These are phyloP conservation scores for Trifolium dubium DNA, from an alignment of 306 rosid species.

Conservation along the genomic window DNA sequence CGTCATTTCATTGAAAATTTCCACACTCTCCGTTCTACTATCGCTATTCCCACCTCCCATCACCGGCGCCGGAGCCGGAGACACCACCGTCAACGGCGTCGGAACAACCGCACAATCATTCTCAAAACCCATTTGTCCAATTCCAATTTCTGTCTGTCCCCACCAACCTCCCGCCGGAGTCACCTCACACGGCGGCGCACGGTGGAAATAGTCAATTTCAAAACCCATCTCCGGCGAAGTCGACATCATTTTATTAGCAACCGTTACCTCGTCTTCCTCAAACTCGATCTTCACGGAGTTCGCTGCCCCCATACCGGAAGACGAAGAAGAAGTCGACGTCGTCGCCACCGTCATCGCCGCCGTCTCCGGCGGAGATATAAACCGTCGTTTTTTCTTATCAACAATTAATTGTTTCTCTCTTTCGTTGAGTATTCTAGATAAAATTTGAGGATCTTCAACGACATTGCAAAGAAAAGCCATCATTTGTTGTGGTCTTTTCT, in stretches of 20 bases:
- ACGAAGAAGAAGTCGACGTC: conserved; percentile 50
- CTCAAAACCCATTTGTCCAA: conserved; percentile 30
- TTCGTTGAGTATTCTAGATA: conserved; percentile 56
- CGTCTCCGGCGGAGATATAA: conserved; percentile 40
- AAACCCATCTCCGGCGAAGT: conserved; percentile 61
- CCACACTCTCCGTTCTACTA: conserved; percentile 38
- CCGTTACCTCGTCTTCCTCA: conserved; percentile 51
- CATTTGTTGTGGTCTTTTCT: conserved; percentile 84
- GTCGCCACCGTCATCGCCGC: conserved; percentile 35
- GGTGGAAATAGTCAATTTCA: conserved; percentile 46
- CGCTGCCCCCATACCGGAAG: conserved; percentile 41
- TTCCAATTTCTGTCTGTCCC: conserved; percentile 35
- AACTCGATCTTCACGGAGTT: conserved; percentile 51
- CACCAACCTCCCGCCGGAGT: conserved; percentile 35
- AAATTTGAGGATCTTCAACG: conserved; percentile 73
- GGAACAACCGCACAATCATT: conserved; percentile 21
- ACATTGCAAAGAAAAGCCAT: conserved; percentile 75
- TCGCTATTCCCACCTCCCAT: conserved; percentile 34
- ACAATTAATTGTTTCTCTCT: conserved; percentile 40
- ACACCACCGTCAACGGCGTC: conserved; percentile 38
- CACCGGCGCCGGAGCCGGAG: conserved; percentile 35
- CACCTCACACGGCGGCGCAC: conserved; percentile 40
- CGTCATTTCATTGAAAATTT: conserved; percentile 56
- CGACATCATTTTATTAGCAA: conserved; percentile 36
- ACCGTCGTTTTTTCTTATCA: conserved; percentile 61